A percentile compares a stretch with the other conserved stretches of the same genome.
Conservation (phyloP, 495 filamentous ascomycete genomes). For the Usnea hakonensis region DNA sequence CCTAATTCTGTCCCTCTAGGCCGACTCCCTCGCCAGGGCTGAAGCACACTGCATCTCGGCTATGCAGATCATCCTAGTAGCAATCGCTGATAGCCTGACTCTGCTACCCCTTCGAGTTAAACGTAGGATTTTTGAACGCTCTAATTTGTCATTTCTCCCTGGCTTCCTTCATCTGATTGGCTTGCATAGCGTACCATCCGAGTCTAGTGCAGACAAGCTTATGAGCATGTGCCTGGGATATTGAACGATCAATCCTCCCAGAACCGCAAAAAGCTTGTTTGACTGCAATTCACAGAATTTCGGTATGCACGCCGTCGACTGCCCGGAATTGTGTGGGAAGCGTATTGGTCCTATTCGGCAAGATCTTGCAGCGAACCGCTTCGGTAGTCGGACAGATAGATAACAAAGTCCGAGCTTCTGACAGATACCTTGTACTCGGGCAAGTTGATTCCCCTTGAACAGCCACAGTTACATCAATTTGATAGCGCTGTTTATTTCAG, state of each 20-base stretch:
- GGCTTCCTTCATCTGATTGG: background rate
- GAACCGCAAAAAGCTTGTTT: background rate
- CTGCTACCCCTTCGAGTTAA: background rate
- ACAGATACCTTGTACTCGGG: background rate
- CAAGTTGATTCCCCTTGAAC: background rate
- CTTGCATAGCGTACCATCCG: background rate
- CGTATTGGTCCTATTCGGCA: background rate
- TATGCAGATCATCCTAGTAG: conserved; percentile 2
- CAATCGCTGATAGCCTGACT: background rate
- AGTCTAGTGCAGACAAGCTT: background rate
- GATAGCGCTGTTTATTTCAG: background rate
- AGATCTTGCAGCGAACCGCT: background rate
- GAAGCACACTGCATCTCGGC: conserved; percentile 2
- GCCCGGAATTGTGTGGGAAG: background rate
- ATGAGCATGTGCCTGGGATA: background rate
- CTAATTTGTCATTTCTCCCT: background rate
- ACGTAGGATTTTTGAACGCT: background rate
- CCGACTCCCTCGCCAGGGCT: conserved; percentile 1
- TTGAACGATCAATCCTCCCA: background rate
- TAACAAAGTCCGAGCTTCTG: background rate
- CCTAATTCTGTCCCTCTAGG: background rate
- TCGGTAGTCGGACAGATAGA: background rate
- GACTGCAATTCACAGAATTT: background rate
- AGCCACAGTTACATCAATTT: background rate
- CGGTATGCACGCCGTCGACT: background rate